Base-by-base conservation (phyloP, 768 basidiomycete species). In the Tricholoma saponaceum region DNA sequence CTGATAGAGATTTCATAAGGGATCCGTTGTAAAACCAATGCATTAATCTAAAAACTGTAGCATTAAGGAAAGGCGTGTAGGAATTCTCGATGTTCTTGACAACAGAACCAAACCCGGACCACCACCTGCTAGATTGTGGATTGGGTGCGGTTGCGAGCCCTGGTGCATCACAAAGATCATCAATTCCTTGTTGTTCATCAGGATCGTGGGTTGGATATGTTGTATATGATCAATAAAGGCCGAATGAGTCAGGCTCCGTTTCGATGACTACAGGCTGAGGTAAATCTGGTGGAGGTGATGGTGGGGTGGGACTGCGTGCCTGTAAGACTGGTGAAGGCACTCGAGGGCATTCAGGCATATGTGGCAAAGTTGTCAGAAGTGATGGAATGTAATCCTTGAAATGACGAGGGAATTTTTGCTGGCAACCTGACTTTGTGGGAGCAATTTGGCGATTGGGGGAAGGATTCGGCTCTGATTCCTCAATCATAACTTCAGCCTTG, bases 191-290 rank as follows among this genome's bases (percentile, higher is more conserved):
- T 7, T 55, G 35, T 3, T 62, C 58, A 16, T 68, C 67, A 7
- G 68, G 66, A 20, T 63, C 59, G 22, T 37, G 58, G 3, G 58
- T 49, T 2, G 67, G 65, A 16, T 43, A 60, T n/a, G 49, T 25
- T 4, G 54, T 44, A 51, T 66, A 70, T 4, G 64, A 55, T 13
- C 61, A 59, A 54, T 66, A 70, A 3, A 68, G 52, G 0, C 68
- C 66, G 47, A 63, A 59, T 1, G 50, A 28, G 41, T 69, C 61
- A 2, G 63, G 63, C 30, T 62, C 52, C 1, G 65, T 69, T 44
- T 56, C 52, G 4, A 61, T 44, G 2, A 39, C 41, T 10, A 52
- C 51, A 57, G 46, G 53, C 39, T 57, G 50, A 12, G n/a, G 43
- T 25, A 22, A 47, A 50, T 32, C 22, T n/a, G 41, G 25, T n/a